Conservation (phyloP, 495 filamentous ascomycete species). For the Bacidia gigantensis region DNA sequence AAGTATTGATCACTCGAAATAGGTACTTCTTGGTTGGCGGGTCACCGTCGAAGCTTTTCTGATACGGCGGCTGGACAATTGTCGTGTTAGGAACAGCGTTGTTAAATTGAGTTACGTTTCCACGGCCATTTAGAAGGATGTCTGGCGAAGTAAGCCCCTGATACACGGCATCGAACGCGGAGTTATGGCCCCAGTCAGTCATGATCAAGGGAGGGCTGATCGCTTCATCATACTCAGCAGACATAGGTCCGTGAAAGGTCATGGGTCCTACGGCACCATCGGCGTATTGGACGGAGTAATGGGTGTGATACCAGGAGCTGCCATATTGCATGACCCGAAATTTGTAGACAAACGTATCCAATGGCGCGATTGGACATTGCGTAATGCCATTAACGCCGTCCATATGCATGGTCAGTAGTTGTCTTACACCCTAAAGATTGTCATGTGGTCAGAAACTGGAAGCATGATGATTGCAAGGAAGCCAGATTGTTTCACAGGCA, state of each 20-base stretch:
- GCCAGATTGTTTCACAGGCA: too few species aligned
- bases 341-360: slow-evolving; percentile 33
- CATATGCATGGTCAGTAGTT: slow-evolving; percentile 30
- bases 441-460: not conserved
- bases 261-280: slow-evolving; percentile 24
- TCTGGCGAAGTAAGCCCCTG: slow-evolving; percentile 21
- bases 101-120: slow-evolving; percentile 9
- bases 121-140: slow-evolving; percentile 37
- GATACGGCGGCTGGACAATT: not conserved
- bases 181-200: slow-evolving; percentile 14
- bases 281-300: slow-evolving; percentile 32
- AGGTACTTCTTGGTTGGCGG: slow-evolving; percentile 26
- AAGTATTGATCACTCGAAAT: slow-evolving; percentile 31
- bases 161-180: slow-evolving; percentile 9
- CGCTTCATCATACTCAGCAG: slow-evolving; percentile 22
- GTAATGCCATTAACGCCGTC: slow-evolving; percentile 33
- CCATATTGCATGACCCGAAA: slow-evolving; percentile 42
- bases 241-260: slow-evolving; percentile 25
- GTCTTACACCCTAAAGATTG: slow-evolving; percentile 25
- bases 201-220: slow-evolving; percentile 15
- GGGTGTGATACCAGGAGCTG: slow-evolving; percentile 45
- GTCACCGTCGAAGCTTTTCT: not conserved
- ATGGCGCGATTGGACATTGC: slow-evolving; percentile 37
- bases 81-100: not conserved
- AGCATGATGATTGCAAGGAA: too few species aligned